phyloP scores from a whole-genome alignment of 768 basidiomycete species.

The Russula sp. region DNA sequence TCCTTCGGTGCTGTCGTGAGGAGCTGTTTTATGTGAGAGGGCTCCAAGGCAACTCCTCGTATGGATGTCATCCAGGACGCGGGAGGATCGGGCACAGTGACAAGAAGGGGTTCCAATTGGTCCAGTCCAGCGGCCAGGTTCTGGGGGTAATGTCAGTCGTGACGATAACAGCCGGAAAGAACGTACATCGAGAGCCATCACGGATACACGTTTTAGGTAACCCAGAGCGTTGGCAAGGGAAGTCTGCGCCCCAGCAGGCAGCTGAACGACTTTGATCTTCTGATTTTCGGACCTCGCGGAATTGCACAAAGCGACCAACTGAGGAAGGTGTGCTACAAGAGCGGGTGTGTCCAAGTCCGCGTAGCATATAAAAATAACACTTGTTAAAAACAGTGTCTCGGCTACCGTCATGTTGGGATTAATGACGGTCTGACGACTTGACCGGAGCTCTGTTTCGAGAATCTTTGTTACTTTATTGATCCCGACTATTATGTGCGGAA shows the following conservation, averaged over 20 bases:
- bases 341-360: slow-evolving; percentile 68
- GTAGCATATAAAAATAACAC: slow-evolving; percentile 59
- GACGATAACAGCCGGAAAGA: not conserved
- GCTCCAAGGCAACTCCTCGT: slow-evolving; percentile 35
- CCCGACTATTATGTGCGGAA: slow-evolving; percentile 51
- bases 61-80: slow-evolving; percentile 59
- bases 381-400: not conserved
- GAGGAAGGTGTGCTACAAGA: slow-evolving; percentile 67
- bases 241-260: slow-evolving; percentile 62
- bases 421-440: slow-evolving; percentile 7
- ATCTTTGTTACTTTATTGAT: slow-evolving; percentile 74
- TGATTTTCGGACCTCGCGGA: slow-evolving; percentile 27
- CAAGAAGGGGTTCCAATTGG: slow-evolving; percentile 32
- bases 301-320: slow-evolving; percentile 72
- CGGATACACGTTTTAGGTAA: slow-evolving; percentile 58
- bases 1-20: slow-evolving; percentile 73
- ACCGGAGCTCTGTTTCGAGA: slow-evolving; percentile 51
- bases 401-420: not conserved
- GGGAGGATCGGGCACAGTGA: slow-evolving; percentile 44
- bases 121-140: slow-evolving; percentile 34
- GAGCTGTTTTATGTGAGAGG: slow-evolving; percentile 78
- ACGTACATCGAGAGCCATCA: slow-evolving; percentile 61
- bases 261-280: slow-evolving; percentile 48
- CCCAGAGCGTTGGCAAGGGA: slow-evolving; percentile 47
- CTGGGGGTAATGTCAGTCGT: slow-evolving; percentile 27